Conservation (phyloP, 116 monocot species). For the Iris pallida region DNA sequence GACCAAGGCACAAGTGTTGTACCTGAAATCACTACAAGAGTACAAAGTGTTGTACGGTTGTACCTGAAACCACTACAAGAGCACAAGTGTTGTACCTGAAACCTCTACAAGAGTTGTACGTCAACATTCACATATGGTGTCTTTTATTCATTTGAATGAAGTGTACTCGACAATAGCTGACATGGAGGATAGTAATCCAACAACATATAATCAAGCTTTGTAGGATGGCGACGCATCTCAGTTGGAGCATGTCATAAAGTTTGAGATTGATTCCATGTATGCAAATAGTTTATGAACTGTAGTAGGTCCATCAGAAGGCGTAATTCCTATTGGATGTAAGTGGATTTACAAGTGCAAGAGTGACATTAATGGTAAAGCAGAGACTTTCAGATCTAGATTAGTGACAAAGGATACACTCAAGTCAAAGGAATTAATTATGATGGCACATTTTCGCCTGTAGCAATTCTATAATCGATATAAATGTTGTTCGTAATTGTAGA, state of each 20-base stretch:
- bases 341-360: background rate
- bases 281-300: background rate
- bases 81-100: background rate
- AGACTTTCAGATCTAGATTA: background rate
- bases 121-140: background rate
- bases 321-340: background rate
- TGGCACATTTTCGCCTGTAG: background rate
- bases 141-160: background rate
- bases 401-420: conserved; percentile 1
- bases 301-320: background rate
- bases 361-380: background rate
- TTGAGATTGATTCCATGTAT: background rate
- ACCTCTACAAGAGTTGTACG: background rate
- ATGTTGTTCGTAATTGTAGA: background rate
- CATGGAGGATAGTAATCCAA: background rate
- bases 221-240: background rate
- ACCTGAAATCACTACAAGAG: too few species aligned
- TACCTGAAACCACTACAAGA: background rate
- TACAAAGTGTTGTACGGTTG: background rate
- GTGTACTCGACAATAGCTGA: background rate
- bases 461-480: background rate
- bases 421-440: background rate
- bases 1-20: too few species aligned
- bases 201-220: background rate
- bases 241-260: background rate